Evolutionary conservation across 192 early-diverging fungal species (phyloP), one percentile per base, ranked within the genome.

Genomic region (Coemansia sp.): DNA sequence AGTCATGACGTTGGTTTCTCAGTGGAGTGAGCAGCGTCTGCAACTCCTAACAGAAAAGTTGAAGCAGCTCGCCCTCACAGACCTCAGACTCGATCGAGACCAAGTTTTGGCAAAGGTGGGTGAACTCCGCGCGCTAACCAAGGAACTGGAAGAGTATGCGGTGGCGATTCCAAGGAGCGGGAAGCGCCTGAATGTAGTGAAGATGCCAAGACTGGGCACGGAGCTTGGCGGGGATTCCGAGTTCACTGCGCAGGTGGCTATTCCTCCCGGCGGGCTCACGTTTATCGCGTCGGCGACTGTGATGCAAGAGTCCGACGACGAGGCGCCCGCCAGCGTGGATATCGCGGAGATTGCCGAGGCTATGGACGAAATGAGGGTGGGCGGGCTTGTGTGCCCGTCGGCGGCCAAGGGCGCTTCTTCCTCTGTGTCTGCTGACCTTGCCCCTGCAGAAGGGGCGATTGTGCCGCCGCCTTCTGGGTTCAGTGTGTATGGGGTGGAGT

Each of bases 231-330:
- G 23, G 26, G 61, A 59, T 18, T 28, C 58, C 35, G 69, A 77
- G 21, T 77, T 77, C 31, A 64, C 53, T 43, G 31, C 45, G 37
- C 65, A 69, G 56, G 69, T 81, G 8, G 61, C 68, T n/a, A 61
- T 81, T 31, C 78, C 78, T 8, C 78, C 73, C 7, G 78, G 78
- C 16, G 78, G 78, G 5, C 60, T 81, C 34, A 66, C 59, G 20
- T 81, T 81, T 39, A 68, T 81, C 33, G 73, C 78, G 5, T 64
- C 69, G n/a, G 73, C 67, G 10, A 73, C 62, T 4, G 34, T 70
- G 3, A 63, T 69, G 12, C 65, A 72, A 8, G 78, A 57, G 13
- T 43, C 62, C 42, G 8, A 42, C 34, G 72, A 68, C n/a, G 41
- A 61, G 12, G 50, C 3, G 9, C 12, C 50, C 5, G 50, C 50